Percentiles rank a stretch among this genome's conserved stretches.
phyloP scores from a whole-genome alignment of 495 filamentous ascomycete species.

The Clohesyomyces aquaticus region DNA sequence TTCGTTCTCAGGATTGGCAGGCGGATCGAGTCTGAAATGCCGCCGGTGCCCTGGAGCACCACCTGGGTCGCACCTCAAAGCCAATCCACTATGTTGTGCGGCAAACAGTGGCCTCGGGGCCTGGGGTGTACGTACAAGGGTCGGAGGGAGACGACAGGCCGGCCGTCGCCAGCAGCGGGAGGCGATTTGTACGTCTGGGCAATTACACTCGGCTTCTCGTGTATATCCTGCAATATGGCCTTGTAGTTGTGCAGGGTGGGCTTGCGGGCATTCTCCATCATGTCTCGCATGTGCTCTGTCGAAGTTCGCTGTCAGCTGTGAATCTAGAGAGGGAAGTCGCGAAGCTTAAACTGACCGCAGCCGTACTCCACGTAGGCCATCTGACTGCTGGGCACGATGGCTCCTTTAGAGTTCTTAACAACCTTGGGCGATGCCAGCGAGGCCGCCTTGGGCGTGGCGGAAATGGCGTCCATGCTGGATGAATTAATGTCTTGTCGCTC shows the following conservation, averaged over 20 bases:
- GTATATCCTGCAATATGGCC: constrained; percentile 39
- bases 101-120: too few relatives aligned
- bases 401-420: constrained; percentile 44
- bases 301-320: constrained; percentile 14
- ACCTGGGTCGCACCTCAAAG: too few relatives aligned
- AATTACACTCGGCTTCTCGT: constrained; percentile 38
- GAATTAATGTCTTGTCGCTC: too few relatives aligned
- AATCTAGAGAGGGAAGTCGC: not conserved
- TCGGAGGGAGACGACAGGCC: constrained; percentile 54
- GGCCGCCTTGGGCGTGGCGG: constrained; percentile 36
- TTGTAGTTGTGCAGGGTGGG: constrained; percentile 42
- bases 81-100: too few relatives aligned
- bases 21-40: too few relatives aligned
- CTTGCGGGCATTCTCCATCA: constrained; percentile 41
- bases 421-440: constrained; percentile 46
- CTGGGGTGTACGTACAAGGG: too few relatives aligned
- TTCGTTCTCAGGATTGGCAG: too few relatives aligned
- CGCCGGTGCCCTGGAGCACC: too few relatives aligned
- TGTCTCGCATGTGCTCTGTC: constrained; percentile 45
- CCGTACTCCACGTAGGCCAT: constrained; percentile 36
- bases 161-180: constrained; percentile 36
- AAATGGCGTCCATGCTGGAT: constrained; percentile 43
- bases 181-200: constrained; percentile 40
- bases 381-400: constrained; percentile 32
- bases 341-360: constrained; percentile 41